Conservation (phyloP, 371 early-diverging fungal species). For the Mortierella sp. region DNA sequence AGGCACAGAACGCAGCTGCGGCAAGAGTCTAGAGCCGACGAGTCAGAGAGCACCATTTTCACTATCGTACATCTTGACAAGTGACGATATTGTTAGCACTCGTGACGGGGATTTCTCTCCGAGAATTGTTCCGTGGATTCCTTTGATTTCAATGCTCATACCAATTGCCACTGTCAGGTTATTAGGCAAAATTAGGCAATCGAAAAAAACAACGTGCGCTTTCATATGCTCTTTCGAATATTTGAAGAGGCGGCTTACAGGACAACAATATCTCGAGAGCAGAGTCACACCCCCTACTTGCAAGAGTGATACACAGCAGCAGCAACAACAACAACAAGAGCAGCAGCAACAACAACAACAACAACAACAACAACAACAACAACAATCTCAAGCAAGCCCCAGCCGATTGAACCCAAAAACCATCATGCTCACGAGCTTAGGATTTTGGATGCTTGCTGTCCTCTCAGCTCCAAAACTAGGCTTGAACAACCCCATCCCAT, state of each 20-base stretch:
- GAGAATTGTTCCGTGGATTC: neutral
- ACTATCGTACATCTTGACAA: neutral
- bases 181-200: neutral
- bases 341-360: neutral
- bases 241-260: neutral
- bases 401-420: slow-evolving; percentile 5
- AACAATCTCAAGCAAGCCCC: neutral
- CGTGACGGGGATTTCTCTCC: neutral
- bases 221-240: slow-evolving; percentile 1
- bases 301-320: neutral
- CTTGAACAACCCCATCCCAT: slow-evolving; percentile 11
- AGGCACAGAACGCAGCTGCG: too few relatives aligned
- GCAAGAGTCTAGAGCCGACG: too few relatives aligned
- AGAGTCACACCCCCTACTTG: neutral
- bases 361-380: neutral
- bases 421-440: slow-evolving; percentile 12
- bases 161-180: neutral
- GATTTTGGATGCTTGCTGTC: slow-evolving; percentile 13
- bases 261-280: neutral
- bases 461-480: slow-evolving; percentile 15
- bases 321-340: neutral
- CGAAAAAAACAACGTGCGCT: neutral
- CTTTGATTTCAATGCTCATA: neutral
- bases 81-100: neutral
- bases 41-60: neutral